Percentiles rank a stretch among this genome's conserved stretches.
phyloP scores from a whole-genome alignment of 2,329 filamentous ascomycete genomes.

The Penicillium glabrum region DNA sequence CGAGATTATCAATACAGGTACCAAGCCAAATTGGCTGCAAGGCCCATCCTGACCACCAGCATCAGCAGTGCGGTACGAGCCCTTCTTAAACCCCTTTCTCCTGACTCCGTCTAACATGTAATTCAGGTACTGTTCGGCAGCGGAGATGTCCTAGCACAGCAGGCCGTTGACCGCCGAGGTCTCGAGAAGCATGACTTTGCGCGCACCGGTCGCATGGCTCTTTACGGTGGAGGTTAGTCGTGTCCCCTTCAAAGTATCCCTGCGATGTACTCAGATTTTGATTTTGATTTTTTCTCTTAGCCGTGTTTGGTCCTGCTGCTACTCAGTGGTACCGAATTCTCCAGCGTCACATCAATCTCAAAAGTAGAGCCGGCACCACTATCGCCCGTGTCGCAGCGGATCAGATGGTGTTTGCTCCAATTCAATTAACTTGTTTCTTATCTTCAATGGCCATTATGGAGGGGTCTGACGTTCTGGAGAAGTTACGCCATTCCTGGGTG shows the following conservation, averaged over 20 bases:
- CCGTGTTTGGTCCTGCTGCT: conserved; percentile 82
- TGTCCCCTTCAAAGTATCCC: background rate
- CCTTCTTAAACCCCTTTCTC: background rate
- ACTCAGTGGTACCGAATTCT: conserved; percentile 85
- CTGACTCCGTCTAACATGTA: background rate
- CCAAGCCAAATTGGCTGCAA: conserved; percentile 74
- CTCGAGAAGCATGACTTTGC: conserved; percentile 69
- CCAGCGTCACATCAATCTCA: conserved; percentile 66
- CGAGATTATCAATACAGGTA: conserved; percentile 61
- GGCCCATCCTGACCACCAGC: conserved; percentile 86
- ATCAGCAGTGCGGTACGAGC: conserved; percentile 71
- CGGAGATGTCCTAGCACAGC: conserved; percentile 88
- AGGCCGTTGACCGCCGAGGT: conserved; percentile 80
- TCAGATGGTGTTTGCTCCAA: conserved; percentile 80
- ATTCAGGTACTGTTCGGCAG: conserved; percentile 78
- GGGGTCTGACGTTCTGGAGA: conserved; percentile 64
- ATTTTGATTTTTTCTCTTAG: conserved; percentile 29
- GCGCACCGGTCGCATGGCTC: conserved; percentile 49
- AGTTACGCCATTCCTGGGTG: conserved; percentile 69
- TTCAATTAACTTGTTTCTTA: conserved; percentile 78
- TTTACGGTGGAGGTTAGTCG: conserved; percentile 50
- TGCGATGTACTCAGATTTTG: background rate
- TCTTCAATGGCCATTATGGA: conserved; percentile 82
- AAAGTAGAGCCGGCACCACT: conserved; percentile 67
- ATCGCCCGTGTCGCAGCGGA: conserved; percentile 76